These are phyloP conservation scores for Phylloporus sp. DNA, from an alignment of 768 basidiomycete genomes.

Conservation along the genomic window DNA sequence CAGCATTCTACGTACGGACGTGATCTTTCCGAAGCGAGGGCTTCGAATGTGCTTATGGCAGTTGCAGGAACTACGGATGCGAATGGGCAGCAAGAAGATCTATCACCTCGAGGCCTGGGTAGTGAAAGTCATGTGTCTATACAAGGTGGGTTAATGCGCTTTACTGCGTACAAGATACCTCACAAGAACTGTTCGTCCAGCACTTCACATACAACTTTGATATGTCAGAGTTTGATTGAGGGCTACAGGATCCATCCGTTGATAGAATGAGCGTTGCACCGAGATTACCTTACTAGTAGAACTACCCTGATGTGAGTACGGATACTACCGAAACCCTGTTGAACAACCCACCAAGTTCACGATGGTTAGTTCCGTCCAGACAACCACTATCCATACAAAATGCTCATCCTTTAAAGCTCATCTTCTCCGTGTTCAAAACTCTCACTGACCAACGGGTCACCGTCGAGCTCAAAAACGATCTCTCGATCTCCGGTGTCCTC, in stretches of 20 bases:
- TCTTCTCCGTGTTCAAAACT: slow-evolving; percentile 98
- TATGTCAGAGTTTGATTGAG: slow-evolving; percentile 34
- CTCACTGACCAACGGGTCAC: slow-evolving; percentile 96
- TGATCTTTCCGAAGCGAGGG: background rate
- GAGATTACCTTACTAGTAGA: background rate
- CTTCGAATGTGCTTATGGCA: background rate
- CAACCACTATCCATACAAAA: background rate
- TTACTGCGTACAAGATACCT: background rate
- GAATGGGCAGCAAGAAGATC: slow-evolving; percentile 89
- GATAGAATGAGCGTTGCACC: background rate
- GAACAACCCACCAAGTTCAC: slow-evolving; percentile 6
- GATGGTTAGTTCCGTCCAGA: slow-evolving; percentile 22
- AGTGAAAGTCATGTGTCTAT: slow-evolving; percentile 90
- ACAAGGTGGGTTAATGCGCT: slow-evolving; percentile 52
- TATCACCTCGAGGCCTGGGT: slow-evolving; percentile 98
- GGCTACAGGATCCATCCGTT: background rate
- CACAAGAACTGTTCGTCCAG: slow-evolving; percentile 9
- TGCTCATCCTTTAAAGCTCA: slow-evolving; percentile 49
- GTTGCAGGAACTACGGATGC: slow-evolving; percentile 87
- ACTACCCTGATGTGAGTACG: background rate
- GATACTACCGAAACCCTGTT: background rate
- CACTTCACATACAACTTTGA: slow-evolving; percentile 33
- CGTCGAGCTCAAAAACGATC: slow-evolving; percentile 98
- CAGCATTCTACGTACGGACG: slow-evolving; percentile 82
- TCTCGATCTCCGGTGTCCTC: slow-evolving; percentile 90